Evolutionary conservation across 768 basidiomycete genomes (phyloP).

Genomic region (Leccinellum luteum): DNA sequence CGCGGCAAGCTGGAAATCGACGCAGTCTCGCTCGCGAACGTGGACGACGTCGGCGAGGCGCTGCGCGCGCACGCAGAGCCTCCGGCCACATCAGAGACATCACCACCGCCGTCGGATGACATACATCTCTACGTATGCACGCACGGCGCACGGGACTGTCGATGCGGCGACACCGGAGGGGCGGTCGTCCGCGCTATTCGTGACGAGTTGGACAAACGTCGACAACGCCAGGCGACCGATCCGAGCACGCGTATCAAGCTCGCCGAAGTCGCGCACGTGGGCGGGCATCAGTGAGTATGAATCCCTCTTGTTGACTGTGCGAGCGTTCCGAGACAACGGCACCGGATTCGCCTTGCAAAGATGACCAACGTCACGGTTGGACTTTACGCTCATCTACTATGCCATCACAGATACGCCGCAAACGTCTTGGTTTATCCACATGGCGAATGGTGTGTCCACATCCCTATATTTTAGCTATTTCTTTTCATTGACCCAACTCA

Average conservation of each 20-base stretch:
- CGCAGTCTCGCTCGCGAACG: constrained; percentile 44
- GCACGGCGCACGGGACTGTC: constrained; percentile 74
- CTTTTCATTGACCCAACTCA: too few relatives aligned
- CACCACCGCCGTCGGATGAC: constrained; percentile 15
- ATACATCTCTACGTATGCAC: constrained; percentile 70
- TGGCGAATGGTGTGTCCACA: constrained; percentile 61
- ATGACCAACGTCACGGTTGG: neutral
- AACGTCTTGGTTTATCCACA: constrained; percentile 68
- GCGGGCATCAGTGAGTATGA: constrained; percentile 70
- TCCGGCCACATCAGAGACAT: constrained; percentile 8
- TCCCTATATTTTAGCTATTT: neutral
- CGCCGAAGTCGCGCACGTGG: constrained; percentile 74
- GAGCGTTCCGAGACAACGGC: neutral
- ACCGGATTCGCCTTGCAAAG: neutral
- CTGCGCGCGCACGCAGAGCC: constrained; percentile 34
- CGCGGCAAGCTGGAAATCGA: constrained; percentile 52
- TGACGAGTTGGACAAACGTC: constrained; percentile 46
- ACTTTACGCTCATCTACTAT: neutral
- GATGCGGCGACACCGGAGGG: constrained; percentile 68
- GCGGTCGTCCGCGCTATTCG: constrained; percentile 52
- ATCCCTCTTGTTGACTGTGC: constrained; percentile 8
- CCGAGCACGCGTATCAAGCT: constrained; percentile 41
- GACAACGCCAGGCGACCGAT: constrained; percentile 25
- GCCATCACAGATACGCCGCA: constrained; percentile 29
- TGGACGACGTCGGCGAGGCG: constrained; percentile 43